Evolutionary conservation across 305 asterid species (phyloP).

Genomic region (Fraxinus floribunda): DNA sequence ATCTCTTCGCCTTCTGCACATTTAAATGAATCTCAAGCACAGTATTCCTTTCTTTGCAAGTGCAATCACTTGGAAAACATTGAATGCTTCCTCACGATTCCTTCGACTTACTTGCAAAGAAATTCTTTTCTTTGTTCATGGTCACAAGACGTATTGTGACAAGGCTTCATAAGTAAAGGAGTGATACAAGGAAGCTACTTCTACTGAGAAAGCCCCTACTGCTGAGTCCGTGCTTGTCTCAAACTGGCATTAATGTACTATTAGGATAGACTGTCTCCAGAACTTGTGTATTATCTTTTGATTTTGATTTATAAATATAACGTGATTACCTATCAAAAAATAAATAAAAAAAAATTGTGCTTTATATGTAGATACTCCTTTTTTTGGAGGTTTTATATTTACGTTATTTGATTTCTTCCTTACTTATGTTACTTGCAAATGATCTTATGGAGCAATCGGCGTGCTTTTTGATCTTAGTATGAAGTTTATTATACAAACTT

Average conservation of each 20-base stretch:
- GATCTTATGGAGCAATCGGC: background rate
- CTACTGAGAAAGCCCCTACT: background rate
- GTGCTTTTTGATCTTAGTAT: constrained; percentile 4
- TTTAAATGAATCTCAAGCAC: constrained; percentile 15
- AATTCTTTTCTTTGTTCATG: constrained; percentile 12
- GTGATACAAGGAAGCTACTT: background rate
- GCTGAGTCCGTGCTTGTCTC: background rate
- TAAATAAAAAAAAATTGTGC: too few species aligned
- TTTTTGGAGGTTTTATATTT: background rate
- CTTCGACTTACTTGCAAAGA: background rate
- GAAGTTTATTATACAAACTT: background rate
- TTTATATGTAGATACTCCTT: background rate
- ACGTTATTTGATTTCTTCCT: background rate
- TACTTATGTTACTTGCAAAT: background rate
- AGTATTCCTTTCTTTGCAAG: constrained; percentile 7
- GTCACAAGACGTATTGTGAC: background rate
- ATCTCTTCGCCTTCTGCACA: constrained; percentile 12
- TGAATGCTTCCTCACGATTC: background rate
- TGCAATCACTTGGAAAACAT: constrained; percentile 3
- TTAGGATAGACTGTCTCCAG: background rate
- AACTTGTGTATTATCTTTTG: background rate
- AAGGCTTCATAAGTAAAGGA: background rate
- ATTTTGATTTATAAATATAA: too few species aligned
- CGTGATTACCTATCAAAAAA: too few species aligned
- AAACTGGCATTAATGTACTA: background rate